Percentiles rank a stretch among this genome's conserved stretches.
Conservation (phyloP, 331 rosid genomes). For the Prunus yedoensis region DNA sequence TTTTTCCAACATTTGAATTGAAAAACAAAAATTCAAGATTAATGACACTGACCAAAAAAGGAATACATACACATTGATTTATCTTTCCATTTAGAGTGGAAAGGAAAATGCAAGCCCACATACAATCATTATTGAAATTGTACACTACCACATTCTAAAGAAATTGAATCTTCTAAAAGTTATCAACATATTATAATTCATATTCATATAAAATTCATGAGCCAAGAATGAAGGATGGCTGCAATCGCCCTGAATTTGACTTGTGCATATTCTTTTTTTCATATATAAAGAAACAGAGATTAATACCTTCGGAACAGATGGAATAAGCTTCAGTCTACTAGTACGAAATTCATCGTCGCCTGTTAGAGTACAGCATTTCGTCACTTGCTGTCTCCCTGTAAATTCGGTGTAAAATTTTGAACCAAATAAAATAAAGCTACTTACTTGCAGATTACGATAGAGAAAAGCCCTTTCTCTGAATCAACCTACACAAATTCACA, state of each 20-base stretch:
- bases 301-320: conserved; percentile 92
- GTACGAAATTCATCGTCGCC: conserved; percentile 98
- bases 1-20: no score
- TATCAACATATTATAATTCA: not conserved
- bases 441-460: conserved; percentile 87
- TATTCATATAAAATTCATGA: not conserved
- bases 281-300: not conserved
- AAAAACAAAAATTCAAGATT: no score
- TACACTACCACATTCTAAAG: not conserved
- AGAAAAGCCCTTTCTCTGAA: conserved; percentile 90
- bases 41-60: not conserved
- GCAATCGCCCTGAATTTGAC: no score
- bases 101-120: not conserved
- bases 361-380: conserved; percentile 32
- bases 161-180: not conserved
- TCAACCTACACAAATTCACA: conserved; percentile 64
- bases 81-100: not conserved
- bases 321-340: conserved; percentile 94
- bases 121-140: not conserved
- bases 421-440: conserved; percentile 35
- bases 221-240: no score
- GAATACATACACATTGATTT: not conserved
- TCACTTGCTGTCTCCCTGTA: conserved; percentile 24
- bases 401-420: conserved; percentile 15
- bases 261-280: no score